Evolutionary conservation across 2,329 filamentous ascomycete species (phyloP).

Genomic region (Xylariaceae sp.): DNA sequence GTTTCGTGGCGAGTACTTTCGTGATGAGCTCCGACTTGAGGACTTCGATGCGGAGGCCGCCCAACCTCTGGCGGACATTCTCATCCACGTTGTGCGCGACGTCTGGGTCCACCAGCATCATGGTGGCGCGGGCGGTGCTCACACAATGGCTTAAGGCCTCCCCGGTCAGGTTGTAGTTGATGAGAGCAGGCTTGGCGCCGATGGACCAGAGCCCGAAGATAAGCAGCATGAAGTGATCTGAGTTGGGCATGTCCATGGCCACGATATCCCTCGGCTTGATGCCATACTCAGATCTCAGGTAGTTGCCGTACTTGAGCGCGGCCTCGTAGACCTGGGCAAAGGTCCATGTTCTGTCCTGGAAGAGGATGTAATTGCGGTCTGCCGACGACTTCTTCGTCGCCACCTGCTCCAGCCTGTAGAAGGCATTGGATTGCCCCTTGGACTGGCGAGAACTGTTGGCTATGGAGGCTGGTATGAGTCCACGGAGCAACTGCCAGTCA

Average conservation of each 20-base stretch:
- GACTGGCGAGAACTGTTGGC: conserved; percentile 40
- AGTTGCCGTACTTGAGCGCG: conserved; percentile 65
- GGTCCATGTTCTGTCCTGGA: conserved; percentile 61
- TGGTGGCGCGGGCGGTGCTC: conserved; percentile 54
- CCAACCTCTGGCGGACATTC: conserved; percentile 44
- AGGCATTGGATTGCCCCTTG: conserved; percentile 58
- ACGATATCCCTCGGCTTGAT: conserved; percentile 69
- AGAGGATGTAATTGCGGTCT: conserved; percentile 56
- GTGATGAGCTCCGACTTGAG: conserved; percentile 52
- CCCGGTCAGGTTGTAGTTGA: conserved; percentile 77
- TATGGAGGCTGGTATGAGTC: conserved; percentile 38
- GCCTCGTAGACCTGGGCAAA: conserved; percentile 69
- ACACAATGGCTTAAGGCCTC: conserved; percentile 69
- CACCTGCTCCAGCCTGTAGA: conserved; percentile 65
- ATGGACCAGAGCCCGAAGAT: conserved; percentile 75
- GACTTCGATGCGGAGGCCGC: conserved; percentile 50
- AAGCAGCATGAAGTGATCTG: conserved; percentile 67
- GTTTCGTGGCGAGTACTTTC: conserved; percentile 42
- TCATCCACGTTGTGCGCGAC: conserved; percentile 50
- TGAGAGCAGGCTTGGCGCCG: conserved; percentile 74
- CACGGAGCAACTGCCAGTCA: conserved; percentile 55
- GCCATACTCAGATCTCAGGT: conserved; percentile 57
- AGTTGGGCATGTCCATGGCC: conserved; percentile 75
- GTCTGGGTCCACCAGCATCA: conserved; percentile 62
- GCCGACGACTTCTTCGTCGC: conserved; percentile 46